Evolutionary conservation across 2,329 filamentous ascomycete species (phyloP), one percentile per base, ranked within the genome.

Genomic region (Colletotrichum euphorbiae): DNA sequence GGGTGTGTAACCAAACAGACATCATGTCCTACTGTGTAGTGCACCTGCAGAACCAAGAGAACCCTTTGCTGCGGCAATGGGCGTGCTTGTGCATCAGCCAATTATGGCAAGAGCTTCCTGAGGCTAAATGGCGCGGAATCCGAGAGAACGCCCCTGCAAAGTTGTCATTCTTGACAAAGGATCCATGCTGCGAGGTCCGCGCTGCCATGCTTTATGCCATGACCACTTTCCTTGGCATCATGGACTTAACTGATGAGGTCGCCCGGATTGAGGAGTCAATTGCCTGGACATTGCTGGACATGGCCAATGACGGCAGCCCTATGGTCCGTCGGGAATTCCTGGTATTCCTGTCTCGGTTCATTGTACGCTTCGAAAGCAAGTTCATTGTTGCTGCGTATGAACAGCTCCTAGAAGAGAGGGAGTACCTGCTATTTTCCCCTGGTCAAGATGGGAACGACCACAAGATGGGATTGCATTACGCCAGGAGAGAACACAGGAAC

Each of bases 121-220:
- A 98, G 76, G 95, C 94, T 1, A 98, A 98, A 77, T 98, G 95
- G 93, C 89, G 92, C 72, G 96, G 93, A n/a, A 97, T 98, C 69
- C 87, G 93, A 52, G 93, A 94, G 75, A 91, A 91, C 72, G 96
- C 94, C 1, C 94, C 94, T 62, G 85, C 91, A 57, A 91, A 93
- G 74, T 85, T 99, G 3, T 92, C 93, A 55, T 89, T 90, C 69
- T 85, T 98, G 40, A 91, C 91, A 62, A 91, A 93, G 64, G 96
- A 99, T 74, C 90, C 91, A 4, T 94, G 94, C 52, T 94, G 94
- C 36, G 96, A 99, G 80, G 96, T 99, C 24, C 89, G 96, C 71
- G 93, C 95, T 2, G 93, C 96, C 9, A 97, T 97, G 89, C 84
- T 98, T 31, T 93, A 98, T 77, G 95, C 96, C 33, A 88, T 98